These are phyloP conservation scores for Lobosporangium transversale DNA, from an alignment of 192 early-diverging fungal species.

Conservation along the genomic window DNA sequence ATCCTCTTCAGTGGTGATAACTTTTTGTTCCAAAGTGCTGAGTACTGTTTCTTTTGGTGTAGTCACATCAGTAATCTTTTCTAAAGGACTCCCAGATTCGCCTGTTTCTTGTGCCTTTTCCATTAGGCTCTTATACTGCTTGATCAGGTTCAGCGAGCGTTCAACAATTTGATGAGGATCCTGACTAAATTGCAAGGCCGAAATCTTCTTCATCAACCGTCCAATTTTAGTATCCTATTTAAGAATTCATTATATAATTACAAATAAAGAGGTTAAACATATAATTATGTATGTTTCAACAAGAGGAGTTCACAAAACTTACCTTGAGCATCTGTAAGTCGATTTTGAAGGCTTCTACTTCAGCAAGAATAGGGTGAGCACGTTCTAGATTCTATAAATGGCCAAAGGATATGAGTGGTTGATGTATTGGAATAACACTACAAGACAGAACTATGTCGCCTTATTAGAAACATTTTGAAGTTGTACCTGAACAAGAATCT, in stretches of 20 bases:
- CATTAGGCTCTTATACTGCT: conserved; percentile 54
- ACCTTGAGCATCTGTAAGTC: conserved; percentile 56
- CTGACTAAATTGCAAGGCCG: conserved; percentile 36
- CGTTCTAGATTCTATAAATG: conserved; percentile 39
- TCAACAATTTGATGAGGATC: conserved; percentile 50
- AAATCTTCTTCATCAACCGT: conserved; percentile 57
- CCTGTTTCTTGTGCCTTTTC: conserved; percentile 48
- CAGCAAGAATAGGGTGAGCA: conserved; percentile 45
- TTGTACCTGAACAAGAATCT: conserved; percentile 40
- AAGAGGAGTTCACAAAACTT: too few relatives aligned
- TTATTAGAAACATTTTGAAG: background rate
- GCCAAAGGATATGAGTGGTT: too few relatives aligned
- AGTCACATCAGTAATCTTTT: conserved; percentile 3
- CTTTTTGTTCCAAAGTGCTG: too few relatives aligned
- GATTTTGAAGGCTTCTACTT: conserved; percentile 57
- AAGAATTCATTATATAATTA: background rate
- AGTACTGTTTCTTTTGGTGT: conserved; percentile 5
- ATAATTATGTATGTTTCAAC: too few relatives aligned
- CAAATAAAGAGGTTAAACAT: background rate
- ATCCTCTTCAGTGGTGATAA: background rate
- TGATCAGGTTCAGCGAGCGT: conserved; percentile 49
- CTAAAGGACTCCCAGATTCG: conserved; percentile 22
- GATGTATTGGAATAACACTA: too few relatives aligned
- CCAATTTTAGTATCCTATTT: conserved; percentile 58
- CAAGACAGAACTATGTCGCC: too few relatives aligned